Evolutionary conservation across 441 rosid species (phyloP), one percentile per base, ranked within the genome.

Genomic region (Corymbia citriodora): DNA sequence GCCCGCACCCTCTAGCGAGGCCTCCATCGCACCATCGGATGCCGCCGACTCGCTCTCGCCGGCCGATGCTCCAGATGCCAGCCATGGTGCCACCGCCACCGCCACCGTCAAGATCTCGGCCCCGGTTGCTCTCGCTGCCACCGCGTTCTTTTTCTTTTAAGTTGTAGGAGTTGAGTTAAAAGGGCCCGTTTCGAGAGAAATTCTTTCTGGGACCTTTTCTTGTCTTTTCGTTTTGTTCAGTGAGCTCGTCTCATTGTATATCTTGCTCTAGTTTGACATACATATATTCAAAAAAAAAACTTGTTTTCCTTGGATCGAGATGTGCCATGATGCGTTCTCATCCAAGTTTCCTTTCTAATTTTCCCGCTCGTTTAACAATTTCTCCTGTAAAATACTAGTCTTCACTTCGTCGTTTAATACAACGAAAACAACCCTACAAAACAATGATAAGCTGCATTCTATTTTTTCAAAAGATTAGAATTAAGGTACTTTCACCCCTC

Each of bases 21-120:
- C 92, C 27, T 54, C 91, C 70, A 15, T 86, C 9, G 68, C 87
- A 9, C 27, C 87, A 25, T 87, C 15, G 1, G 86, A 55, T 15
- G 89, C 93, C 19, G 72, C 93, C 1, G 88, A 90, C 89, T 36
- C 54, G 89, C 17, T 85, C 92, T 63, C 91, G 90, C 57, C 63
- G 13, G 90, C 87, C 49, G 90, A 89, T 12, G 88, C 91, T 59
- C 94, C 92, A 9, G 27, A 91, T 11, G 27, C 91, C 16, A 27
- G 31, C 11, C 70, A 87, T 79, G 91, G 88, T 18, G 93, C 92
- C 52, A 79, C 91, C 25, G 11, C 91, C 55, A 92, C 92, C 52
- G 83, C 91, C 25, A 9, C 91, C 55, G 15, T 94, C 81, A 91
- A 93, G 89, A 85, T 92, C 82, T 93, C 96, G 1, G 91, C 91